Evolutionary conservation across 2,329 filamentous ascomycete genomes (phyloP).

Genomic region (Neofusicoccum laricinum): DNA sequence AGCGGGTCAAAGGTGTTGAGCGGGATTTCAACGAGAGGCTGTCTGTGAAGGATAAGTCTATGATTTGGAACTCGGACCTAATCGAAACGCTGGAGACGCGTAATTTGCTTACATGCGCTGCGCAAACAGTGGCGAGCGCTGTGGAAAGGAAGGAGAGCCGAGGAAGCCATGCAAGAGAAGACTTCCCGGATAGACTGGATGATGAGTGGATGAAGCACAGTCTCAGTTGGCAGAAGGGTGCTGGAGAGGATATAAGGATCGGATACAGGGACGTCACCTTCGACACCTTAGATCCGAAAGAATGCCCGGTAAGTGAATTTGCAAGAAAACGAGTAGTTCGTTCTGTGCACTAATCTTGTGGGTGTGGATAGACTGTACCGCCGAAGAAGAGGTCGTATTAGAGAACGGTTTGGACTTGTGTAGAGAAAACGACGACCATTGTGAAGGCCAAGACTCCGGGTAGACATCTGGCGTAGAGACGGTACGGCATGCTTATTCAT

Average conservation of each 20-base stretch:
- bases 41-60: conserved; percentile 39
- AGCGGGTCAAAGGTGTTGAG: conserved; percentile 34
- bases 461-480: background rate
- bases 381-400: conserved; percentile 37
- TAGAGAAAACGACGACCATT: background rate
- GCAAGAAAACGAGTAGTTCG: no score
- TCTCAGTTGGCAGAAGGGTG: conserved; percentile 43
- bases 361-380: conserved; percentile 26
- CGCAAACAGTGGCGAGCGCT: conserved; percentile 46
- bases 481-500: no score
- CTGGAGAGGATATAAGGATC: conserved; percentile 40
- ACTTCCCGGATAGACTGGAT: conserved; percentile 44
- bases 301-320: conserved; percentile 30
- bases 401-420: background rate
- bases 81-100: conserved; percentile 48
- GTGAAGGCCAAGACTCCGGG: background rate
- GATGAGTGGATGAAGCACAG: conserved; percentile 48
- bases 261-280: conserved; percentile 43
- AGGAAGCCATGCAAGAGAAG: conserved; percentile 48
- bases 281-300: conserved; percentile 44
- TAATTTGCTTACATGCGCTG: conserved; percentile 47
- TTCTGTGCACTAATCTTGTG: no score
- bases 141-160: conserved; percentile 44
- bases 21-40: conserved; percentile 35
- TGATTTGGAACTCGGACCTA: conserved; percentile 52